These are phyloP conservation scores for Neopestalotiopsis rosae DNA, from an alignment of 2,329 filamentous ascomycete genomes.

Conservation along the genomic window DNA sequence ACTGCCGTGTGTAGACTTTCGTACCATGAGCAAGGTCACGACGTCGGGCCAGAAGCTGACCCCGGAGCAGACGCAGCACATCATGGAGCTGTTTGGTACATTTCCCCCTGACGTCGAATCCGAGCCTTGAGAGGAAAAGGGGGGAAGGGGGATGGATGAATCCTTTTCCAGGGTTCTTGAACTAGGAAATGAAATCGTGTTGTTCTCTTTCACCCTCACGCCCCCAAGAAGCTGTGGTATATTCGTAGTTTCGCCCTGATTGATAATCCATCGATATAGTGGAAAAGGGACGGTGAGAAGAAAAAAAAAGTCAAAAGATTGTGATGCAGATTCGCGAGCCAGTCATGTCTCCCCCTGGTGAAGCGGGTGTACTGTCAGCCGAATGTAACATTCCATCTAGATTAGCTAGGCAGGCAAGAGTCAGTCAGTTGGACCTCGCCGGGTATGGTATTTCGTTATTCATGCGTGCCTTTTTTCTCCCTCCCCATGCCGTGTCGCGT, in stretches of 20 bases:
- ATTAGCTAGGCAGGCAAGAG: background rate
- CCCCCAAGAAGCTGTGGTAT: too few relatives aligned
- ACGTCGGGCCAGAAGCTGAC: constrained; percentile 33
- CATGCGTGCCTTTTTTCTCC: background rate
- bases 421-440: background rate
- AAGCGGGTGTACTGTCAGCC: background rate
- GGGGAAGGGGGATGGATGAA: too few relatives aligned
- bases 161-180: too few relatives aligned
- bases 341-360: background rate
- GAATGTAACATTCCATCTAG: background rate
- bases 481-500: too few relatives aligned
- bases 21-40: constrained; percentile 38
- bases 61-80: constrained; percentile 32
- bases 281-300: background rate
- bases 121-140: constrained; percentile 31
- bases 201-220: too few relatives aligned
- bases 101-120: constrained; percentile 41
- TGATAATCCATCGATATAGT: too few relatives aligned
- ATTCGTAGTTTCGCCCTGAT: too few relatives aligned
- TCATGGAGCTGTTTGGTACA: constrained; percentile 44
- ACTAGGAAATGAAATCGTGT: background rate
- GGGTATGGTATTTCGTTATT: background rate
- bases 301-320: background rate
- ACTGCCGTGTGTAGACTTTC: constrained; percentile 36
- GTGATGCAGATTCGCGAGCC: background rate